Conservation (phyloP, 495 filamentous ascomycete genomes). For the Hypomontagnella submonticulosa region DNA sequence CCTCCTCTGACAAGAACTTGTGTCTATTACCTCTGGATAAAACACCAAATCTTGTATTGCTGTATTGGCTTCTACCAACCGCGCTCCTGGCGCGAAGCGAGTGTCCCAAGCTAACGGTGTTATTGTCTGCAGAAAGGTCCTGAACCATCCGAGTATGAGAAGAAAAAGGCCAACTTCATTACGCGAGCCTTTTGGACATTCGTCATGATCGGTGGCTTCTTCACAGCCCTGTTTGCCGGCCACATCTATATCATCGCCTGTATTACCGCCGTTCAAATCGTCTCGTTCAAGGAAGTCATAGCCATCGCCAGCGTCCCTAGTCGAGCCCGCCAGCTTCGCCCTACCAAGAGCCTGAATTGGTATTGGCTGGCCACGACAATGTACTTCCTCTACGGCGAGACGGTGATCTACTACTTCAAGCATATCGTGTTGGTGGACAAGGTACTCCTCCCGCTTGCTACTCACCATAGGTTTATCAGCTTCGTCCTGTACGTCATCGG, state of each 20-base stretch:
- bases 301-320: constrained; percentile 96
- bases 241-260: constrained; percentile 97
- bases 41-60: no score
- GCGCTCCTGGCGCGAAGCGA: background rate
- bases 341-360: constrained; percentile 97
- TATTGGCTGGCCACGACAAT: constrained; percentile 98
- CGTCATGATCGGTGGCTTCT: constrained; percentile 95
- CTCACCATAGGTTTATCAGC: constrained; percentile 98
- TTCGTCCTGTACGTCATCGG: constrained; percentile 98
- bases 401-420: constrained; percentile 99
- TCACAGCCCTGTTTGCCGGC: constrained; percentile 88
- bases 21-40: no score
- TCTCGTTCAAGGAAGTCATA: constrained; percentile 99
- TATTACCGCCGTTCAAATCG: constrained; percentile 91
- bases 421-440: constrained; percentile 96
- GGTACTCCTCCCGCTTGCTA: constrained; percentile 90
- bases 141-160: constrained; percentile 81
- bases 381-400: constrained; percentile 99
- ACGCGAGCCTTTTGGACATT: constrained; percentile 98
- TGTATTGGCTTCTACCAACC: no score
- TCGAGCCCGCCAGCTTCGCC: constrained; percentile 86
- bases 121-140: constrained; percentile 45
- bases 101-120: constrained; percentile 18
- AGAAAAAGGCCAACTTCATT: constrained; percentile 98
- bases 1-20: no score